Evolutionary conservation across 495 filamentous ascomycete species (phyloP).

Genomic region (Trichoderma reesei): DNA sequence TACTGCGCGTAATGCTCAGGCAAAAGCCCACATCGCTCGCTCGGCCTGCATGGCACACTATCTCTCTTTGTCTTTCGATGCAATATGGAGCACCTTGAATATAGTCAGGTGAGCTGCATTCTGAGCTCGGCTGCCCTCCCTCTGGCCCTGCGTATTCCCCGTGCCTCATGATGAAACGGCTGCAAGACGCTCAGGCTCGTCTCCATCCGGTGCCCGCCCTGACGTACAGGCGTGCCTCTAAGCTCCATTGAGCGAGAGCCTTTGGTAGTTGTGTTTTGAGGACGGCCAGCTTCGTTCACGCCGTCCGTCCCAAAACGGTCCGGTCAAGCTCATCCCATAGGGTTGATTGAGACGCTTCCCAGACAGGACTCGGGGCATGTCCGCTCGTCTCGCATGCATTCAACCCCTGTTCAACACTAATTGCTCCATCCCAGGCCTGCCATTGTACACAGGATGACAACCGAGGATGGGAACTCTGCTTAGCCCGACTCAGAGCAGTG

Average conservation of each 20-base stretch:
- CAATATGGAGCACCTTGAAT: neutral
- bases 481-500: neutral
- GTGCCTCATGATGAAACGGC: constrained; percentile 3
- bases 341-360: neutral
- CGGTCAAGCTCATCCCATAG: too few species aligned
- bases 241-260: neutral
- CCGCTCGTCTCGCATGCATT: neutral
- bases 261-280: neutral
- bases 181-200: neutral
- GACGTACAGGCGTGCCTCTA: neutral
- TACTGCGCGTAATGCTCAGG: neutral
- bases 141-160: neutral
- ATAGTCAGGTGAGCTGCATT: neutral
- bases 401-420: neutral
- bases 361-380: neutral
- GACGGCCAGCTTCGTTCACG: too few species aligned
- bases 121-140: neutral
- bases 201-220: neutral
- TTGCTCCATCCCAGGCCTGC: neutral
- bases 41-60: neutral
- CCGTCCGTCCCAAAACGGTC: too few species aligned
- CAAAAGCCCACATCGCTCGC: neutral
- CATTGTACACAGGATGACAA: neutral
- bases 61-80: neutral
- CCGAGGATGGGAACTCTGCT: neutral